These are phyloP conservation scores for Mortierella sp. DNA, from an alignment of 371 early-diverging fungal genomes.

Conservation along the genomic window DNA sequence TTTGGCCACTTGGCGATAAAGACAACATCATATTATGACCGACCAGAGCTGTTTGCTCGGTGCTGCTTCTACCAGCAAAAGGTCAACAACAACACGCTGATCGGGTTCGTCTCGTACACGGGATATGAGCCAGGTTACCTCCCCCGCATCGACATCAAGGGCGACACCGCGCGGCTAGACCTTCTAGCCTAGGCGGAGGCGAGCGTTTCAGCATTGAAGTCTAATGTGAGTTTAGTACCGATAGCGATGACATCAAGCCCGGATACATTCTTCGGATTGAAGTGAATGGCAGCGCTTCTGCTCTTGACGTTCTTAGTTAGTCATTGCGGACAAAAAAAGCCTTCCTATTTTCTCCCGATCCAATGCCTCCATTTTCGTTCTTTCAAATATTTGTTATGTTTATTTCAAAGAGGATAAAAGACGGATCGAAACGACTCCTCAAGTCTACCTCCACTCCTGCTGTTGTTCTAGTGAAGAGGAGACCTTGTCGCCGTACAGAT, in stretches of 20 bases:
- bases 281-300: not conserved
- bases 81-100: not conserved
- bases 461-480: too few species aligned
- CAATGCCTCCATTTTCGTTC: not conserved
- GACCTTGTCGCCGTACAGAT: not conserved
- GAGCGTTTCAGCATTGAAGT: too few species aligned
- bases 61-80: not conserved
- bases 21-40: not conserved
- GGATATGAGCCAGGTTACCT: not conserved
- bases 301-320: not conserved
- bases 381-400: not conserved
- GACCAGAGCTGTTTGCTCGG: not conserved
- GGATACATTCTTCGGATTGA: not conserved
- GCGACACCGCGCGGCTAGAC: too few species aligned
- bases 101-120: not conserved
- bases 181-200: too few species aligned
- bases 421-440: not conserved
- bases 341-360: not conserved
- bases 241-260: too few species aligned
- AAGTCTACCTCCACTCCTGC: too few species aligned
- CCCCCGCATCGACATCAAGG: too few species aligned
- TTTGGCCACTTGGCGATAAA: not conserved
- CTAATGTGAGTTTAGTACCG: too few species aligned
- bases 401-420: not conserved
- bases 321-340: not conserved